Conservation (phyloP, 306 rosid genomes). For the Herpetospermum pedunculosum region DNA sequence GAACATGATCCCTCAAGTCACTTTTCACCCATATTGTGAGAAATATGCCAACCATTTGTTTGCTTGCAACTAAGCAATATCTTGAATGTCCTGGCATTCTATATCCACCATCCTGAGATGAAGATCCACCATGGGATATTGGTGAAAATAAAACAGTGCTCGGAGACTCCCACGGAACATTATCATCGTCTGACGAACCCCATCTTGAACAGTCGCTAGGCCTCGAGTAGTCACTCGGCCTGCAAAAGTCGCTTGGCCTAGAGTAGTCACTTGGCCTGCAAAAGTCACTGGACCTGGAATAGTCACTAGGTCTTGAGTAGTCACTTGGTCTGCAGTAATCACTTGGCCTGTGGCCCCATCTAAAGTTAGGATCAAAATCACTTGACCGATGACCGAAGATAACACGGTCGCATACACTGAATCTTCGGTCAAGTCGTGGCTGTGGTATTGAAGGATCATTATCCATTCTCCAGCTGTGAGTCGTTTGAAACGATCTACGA, state of each 20-base stretch:
- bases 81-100: constrained; percentile 69
- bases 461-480: constrained; percentile 79
- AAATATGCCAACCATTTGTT: constrained; percentile 98
- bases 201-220: constrained; percentile 75
- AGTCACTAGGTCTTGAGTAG: constrained; percentile 49
- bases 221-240: constrained; percentile 26
- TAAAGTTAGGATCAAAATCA: constrained; percentile 59
- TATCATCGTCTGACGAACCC: constrained; percentile 98
- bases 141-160: constrained; percentile 86
- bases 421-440: constrained; percentile 79
- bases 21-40: constrained; percentile 96
- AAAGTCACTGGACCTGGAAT: constrained; percentile 26
- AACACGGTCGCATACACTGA: constrained; percentile 91
- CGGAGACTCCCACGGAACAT: constrained; percentile 79
- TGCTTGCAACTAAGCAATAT: constrained; percentile 94
- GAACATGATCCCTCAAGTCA: constrained; percentile 76
- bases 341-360: constrained; percentile 85
- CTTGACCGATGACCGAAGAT: constrained; percentile 79
- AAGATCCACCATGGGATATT: constrained; percentile 59
- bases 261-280: constrained; percentile 21
- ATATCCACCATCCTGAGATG: constrained; percentile 69
- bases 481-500: constrained; percentile 87
- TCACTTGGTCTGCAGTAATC: constrained; percentile 80
- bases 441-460: constrained; percentile 64
- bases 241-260: constrained; percentile 19